phyloP scores from a whole-genome alignment of 257 asterid species.

The Fraxinus pennsylvanica region DNA sequence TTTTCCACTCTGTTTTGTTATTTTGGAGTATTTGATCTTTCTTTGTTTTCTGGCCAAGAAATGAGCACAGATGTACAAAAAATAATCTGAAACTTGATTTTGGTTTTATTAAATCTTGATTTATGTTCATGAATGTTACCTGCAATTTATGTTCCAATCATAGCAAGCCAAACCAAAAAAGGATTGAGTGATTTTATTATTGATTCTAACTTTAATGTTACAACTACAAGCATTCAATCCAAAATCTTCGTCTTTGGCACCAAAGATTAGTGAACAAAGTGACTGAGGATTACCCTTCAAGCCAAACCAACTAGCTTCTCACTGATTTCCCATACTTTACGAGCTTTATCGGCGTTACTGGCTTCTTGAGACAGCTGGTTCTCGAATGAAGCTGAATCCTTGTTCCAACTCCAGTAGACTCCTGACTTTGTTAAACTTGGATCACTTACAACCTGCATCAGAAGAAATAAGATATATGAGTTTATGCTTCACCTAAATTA shows the following conservation, averaged over 20 bases:
- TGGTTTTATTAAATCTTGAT: neutral
- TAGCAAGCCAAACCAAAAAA: neutral
- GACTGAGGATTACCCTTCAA: conserved; percentile 10
- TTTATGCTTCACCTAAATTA: neutral
- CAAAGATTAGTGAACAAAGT: neutral
- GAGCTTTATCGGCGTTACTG: conserved; percentile 75
- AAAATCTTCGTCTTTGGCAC: neutral
- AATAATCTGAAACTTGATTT: neutral
- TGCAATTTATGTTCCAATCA: neutral
- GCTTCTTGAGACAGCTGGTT: conserved; percentile 88
- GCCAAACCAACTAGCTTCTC: conserved; percentile 85
- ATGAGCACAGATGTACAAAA: neutral
- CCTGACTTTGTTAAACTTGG: conserved; percentile 96
- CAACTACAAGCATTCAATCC: neutral
- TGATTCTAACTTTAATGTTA: neutral
- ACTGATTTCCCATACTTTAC: conserved; percentile 85
- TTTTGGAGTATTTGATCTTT: neutral
- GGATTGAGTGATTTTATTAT: neutral
- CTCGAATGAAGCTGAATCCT: conserved; percentile 83
- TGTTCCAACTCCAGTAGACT: conserved; percentile 99
- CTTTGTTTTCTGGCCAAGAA: neutral
- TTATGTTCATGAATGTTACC: neutral
- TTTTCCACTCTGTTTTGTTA: neutral
- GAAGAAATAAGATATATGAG: neutral
- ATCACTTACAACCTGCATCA: conserved; percentile 76